Base-by-base conservation (phyloP, 352 stramenopile genomes). In the Phytopythium boreale region DNA sequence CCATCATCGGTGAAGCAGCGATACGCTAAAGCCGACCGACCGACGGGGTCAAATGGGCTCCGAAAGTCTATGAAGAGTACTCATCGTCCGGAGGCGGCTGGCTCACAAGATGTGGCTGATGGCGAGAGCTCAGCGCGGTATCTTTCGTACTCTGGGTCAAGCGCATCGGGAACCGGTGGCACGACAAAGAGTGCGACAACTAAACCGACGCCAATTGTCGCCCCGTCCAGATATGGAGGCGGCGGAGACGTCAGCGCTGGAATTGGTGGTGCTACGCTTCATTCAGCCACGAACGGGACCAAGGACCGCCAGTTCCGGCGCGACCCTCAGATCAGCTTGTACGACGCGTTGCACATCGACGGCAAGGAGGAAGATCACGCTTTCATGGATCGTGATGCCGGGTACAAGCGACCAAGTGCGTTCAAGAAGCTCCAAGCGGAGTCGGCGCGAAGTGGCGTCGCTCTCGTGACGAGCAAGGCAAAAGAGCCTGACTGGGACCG, bases 401-500 rank as follows among this genome's bases (percentile, higher is more conserved):
- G 58, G 49, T 84, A 71, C 69, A 88, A 88, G 60, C 77, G 79
- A n/a, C 73, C 79, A 20, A 87, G 43, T 64, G 66, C 58, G 19
- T 86, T 87, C 71, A 84, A 79, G 56, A 88, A 82, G 51, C 70
- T 80, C 52, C 68, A 85, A 36, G 73, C 78, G 24, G 74, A 84
- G 63, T 68, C 68, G 62, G 69, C 69, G 15, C 64, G 71, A 59
- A 79, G 72, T 46, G 77, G 75, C n/a, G 74, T 72, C 8, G 27
- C 72, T 6, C 69, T 82, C 27, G 71, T 82, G 41, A 73, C 62
- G 56, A 77, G 67, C 57, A 75, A 66, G 27, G 43, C 74, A 50
- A 68, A 80, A 39, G 62, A 79, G 52, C 76, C 64, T 50, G 78
- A 85, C 63, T 72, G 71, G 56, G 77, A 87, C 47, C 79, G 79